A percentile compares a stretch with the other conserved stretches of the same genome.
phyloP scores from a whole-genome alignment of 73 alveolate genomes.

The Effrenium voratum region DNA sequence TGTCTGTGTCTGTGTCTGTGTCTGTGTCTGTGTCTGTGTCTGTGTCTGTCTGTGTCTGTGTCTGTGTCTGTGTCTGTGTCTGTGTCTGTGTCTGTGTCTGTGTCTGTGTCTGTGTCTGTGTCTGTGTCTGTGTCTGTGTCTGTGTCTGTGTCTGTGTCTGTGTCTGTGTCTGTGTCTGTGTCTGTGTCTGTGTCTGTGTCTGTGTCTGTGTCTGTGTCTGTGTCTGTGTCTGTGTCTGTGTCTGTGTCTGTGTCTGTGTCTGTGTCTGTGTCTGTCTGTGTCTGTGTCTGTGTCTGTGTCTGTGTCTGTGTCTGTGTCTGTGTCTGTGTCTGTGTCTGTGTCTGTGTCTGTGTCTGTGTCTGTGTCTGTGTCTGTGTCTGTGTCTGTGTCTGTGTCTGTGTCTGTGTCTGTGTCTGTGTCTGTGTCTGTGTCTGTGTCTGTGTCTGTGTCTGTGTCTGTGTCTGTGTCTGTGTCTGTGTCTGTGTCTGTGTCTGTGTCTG shows the following conservation, averaged over 20 bases:
- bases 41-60: constrained; percentile 21
- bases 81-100: constrained; percentile 21
- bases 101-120: constrained; percentile 54
- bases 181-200: neutral
- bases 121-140: neutral
- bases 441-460: constrained; percentile 15
- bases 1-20: neutral
- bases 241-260: neutral
- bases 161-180: neutral
- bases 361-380: neutral
- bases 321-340: neutral
- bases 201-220: neutral
- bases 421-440: constrained; percentile 13
- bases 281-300: constrained; percentile 3
- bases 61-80: constrained; percentile 16
- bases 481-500: constrained; percentile 21
- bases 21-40: constrained; percentile 9
- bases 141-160: neutral
- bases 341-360: neutral
- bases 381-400: neutral
- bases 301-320: neutral
- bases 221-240: neutral
- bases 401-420: neutral
- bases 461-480: constrained; percentile 16
- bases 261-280: neutral